Conservation (phyloP, 169 alveolate species). For the Plasmodium knowlesi region DNA sequence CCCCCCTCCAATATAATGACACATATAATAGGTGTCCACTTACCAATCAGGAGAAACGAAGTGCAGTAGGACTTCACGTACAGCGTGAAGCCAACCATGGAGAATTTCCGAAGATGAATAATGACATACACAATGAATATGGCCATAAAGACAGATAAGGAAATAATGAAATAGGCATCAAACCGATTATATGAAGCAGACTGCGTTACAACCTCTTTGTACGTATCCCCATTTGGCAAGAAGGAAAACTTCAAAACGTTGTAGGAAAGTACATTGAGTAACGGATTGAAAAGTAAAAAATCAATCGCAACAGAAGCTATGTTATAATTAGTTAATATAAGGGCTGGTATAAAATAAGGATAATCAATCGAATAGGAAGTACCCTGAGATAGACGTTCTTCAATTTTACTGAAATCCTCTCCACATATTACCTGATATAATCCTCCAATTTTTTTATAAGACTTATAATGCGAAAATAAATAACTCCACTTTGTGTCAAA, state of each 20-base stretch:
- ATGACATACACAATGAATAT: conserved; percentile 13
- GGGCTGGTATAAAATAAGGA: conserved; percentile 82
- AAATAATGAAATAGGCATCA: conserved; percentile 11
- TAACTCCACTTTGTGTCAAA: conserved; percentile 39
- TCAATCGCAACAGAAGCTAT: conserved; percentile 79
- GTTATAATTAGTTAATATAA: conserved; percentile 77
- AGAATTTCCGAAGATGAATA: conserved; percentile 1
- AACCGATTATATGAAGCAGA: conserved; percentile 26
- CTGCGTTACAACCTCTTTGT: conserved; percentile 49
- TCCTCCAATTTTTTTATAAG: conserved; percentile 76
- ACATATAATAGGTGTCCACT: not conserved
- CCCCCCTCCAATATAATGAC: not conserved
- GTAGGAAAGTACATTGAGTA: conserved; percentile 75
- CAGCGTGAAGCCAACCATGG: conserved; percentile 43
- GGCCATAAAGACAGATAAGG: conserved; percentile 19
- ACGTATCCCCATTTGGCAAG: conserved; percentile 58
- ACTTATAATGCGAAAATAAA: conserved; percentile 29
- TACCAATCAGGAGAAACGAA: conserved; percentile 48
- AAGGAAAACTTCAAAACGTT: conserved; percentile 75
- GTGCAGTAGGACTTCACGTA: conserved; percentile 19
- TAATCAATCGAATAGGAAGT: conserved; percentile 30
- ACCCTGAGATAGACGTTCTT: conserved; percentile 77
- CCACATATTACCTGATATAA: conserved; percentile 78
- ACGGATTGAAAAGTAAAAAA: conserved; percentile 76
- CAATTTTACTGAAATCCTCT: conserved; percentile 61